phyloP scores from a whole-genome alignment of 164 flowering plant species.

The Warburgia ugandensis region DNA sequence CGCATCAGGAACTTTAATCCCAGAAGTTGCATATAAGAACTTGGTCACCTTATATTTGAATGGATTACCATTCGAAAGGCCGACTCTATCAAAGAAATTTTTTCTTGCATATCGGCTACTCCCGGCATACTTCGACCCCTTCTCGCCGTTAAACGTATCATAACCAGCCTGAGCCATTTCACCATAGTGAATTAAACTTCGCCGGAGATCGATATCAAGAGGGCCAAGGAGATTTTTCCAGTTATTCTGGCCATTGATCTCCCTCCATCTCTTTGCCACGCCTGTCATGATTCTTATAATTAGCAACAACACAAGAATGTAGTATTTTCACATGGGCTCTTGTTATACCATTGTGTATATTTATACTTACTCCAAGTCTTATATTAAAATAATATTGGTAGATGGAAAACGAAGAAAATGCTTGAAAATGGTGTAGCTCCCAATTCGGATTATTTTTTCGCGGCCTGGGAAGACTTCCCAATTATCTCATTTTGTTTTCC shows the following conservation, averaged over 20 bases:
- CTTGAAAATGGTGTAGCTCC: too few species aligned
- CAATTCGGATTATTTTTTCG: too few species aligned
- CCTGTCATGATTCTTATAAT: background rate
- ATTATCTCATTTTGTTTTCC: too few species aligned
- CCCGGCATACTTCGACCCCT: slow-evolving; percentile 32
- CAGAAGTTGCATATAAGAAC: slow-evolving; percentile 37
- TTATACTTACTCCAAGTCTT: too few species aligned
- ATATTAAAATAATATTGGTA: too few species aligned
- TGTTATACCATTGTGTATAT: too few species aligned
- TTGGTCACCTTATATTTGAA: slow-evolving; percentile 29
- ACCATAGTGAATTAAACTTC: slow-evolving; percentile 40
- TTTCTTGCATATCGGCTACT: slow-evolving; percentile 24
- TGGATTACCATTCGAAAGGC: slow-evolving; percentile 15
- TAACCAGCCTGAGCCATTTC: slow-evolving; percentile 30
- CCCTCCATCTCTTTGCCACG: slow-evolving; percentile 36
- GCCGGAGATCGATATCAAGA: slow-evolving; percentile 46
- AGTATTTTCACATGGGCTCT: too few species aligned
- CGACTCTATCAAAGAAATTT: slow-evolving; percentile 24
- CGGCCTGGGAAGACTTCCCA: too few species aligned
- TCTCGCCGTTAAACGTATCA: slow-evolving; percentile 35
- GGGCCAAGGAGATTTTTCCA: slow-evolving; percentile 60
- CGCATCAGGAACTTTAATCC: slow-evolving; percentile 25
- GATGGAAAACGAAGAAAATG: too few species aligned
- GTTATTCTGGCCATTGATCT: slow-evolving; percentile 35
- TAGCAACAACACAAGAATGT: too few species aligned